Percentiles rank a stretch among this genome's conserved stretches.
Conservation (phyloP, 345 rosid species). For the Dovyalis caffra region DNA sequence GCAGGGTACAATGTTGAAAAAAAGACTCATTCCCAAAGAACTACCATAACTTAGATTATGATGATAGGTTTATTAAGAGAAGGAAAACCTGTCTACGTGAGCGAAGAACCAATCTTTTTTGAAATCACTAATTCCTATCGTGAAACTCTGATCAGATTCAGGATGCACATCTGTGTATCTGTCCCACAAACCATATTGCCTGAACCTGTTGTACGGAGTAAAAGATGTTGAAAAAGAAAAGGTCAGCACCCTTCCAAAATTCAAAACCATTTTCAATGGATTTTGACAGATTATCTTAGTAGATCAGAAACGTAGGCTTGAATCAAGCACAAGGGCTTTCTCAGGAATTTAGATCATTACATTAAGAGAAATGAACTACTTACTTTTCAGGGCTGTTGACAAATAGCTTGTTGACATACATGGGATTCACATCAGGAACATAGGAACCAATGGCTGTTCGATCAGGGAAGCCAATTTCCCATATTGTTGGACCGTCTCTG, state of each 20-base stretch:
- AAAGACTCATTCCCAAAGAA: too few species aligned
- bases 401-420: slow-evolving; percentile 37
- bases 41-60: too few species aligned
- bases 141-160: slow-evolving; percentile 33
- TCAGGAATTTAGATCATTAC: too few species aligned
- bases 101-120: slow-evolving; percentile 44
- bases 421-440: slow-evolving; percentile 39
- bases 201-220: slow-evolving; percentile 26
- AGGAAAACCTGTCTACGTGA: slow-evolving; percentile 33
- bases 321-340: too few species aligned
- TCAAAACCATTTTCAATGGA: too few species aligned
- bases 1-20: too few species aligned
- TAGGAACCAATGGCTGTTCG: slow-evolving; percentile 33
- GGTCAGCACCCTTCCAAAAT: too few species aligned
- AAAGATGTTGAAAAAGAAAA: neutral
- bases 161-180: slow-evolving; percentile 37
- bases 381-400: slow-evolving; percentile 35
- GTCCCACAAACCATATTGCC: slow-evolving; percentile 46
- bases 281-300: too few species aligned
- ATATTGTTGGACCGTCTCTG: slow-evolving; percentile 38
- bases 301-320: too few species aligned
- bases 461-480: slow-evolving; percentile 43
- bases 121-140: slow-evolving; percentile 28
- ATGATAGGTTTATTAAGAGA: too few species aligned
- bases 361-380: neutral